Evolutionary conservation across 192 early-diverging fungal species (phyloP).

Genomic region (Piromyces finnis): DNA sequence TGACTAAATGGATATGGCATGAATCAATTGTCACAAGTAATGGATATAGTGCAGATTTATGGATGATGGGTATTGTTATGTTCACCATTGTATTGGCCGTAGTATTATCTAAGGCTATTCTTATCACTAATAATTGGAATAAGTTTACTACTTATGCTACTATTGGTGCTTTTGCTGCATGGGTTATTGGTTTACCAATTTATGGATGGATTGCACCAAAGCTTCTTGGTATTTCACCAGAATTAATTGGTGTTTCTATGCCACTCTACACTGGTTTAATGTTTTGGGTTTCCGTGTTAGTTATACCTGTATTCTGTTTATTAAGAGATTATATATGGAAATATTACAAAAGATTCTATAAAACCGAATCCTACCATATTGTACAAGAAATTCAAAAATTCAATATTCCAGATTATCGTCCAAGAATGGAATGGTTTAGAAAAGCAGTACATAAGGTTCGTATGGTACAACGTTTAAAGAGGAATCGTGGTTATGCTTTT

Average conservation of each 20-base stretch:
- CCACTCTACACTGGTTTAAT: constrained; percentile 13
- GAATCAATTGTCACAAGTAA: constrained; percentile 47
- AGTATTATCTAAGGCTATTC: constrained; percentile 75
- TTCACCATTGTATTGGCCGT: constrained; percentile 79
- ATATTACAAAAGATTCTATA: constrained; percentile 67
- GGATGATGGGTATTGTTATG: constrained; percentile 76
- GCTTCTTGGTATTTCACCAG: constrained; percentile 40
- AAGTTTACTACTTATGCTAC: constrained; percentile 60
- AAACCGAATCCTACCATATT: constrained; percentile 75
- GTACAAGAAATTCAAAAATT: constrained; percentile 98
- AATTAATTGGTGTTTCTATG: constrained; percentile 19
- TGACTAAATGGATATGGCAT: constrained; percentile 41
- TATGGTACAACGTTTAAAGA: constrained; percentile 75
- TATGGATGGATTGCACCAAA: constrained; percentile 52
- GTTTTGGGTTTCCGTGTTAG: constrained; percentile 76
- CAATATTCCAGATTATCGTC: constrained; percentile 96
- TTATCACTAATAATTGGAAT: constrained; percentile 44
- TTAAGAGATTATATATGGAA: constrained; percentile 87
- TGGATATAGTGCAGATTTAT: constrained; percentile 64
- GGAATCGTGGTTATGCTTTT: constrained; percentile 91
- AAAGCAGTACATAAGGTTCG: constrained; percentile 98
- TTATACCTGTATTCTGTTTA: constrained; percentile 71
- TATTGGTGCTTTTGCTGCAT: constrained; percentile 61
- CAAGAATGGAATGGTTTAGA: constrained; percentile 93
- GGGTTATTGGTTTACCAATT: constrained; percentile 43